These are phyloP conservation scores for Clarkia xantiana DNA, from an alignment of 345 rosid genomes.

Conservation along the genomic window DNA sequence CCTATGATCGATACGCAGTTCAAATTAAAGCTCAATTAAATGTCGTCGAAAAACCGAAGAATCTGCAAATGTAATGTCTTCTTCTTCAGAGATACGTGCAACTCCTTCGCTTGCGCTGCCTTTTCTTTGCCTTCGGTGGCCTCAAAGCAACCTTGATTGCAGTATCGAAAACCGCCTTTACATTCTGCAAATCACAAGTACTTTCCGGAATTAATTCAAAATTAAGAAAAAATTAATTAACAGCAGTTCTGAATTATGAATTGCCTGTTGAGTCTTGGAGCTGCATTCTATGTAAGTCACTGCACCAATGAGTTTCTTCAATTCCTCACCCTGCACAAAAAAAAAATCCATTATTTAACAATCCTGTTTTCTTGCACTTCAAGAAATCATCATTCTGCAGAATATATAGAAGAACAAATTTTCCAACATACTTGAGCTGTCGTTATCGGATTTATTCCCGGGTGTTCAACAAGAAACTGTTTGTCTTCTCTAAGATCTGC, in stretches of 20 bases:
- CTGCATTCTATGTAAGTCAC: slow-evolving; percentile 8
- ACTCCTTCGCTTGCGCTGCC: slow-evolving; percentile 17
- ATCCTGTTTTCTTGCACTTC: neutral
- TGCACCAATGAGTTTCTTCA: slow-evolving; percentile 8
- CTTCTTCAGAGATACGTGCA: slow-evolving; percentile 2
- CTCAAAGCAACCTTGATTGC: slow-evolving; percentile 84
- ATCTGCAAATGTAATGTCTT: too few relatives aligned
- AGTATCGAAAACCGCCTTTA: slow-evolving; percentile 76
- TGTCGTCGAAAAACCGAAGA: too few relatives aligned
- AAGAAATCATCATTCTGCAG: neutral
- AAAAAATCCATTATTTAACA: neutral
- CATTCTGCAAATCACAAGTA: slow-evolving; percentile 38
- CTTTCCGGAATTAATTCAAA: neutral
- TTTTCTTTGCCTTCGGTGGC: slow-evolving; percentile 74
- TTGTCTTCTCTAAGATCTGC: slow-evolving; percentile 9
- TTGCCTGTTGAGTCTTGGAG: slow-evolving; percentile 10
- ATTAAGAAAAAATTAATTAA: neutral
- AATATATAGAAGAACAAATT: neutral
- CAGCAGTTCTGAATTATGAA: neutral
- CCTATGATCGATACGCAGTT: too few relatives aligned
- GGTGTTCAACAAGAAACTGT: slow-evolving; percentile 7
- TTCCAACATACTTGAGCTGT: slow-evolving; percentile 3
- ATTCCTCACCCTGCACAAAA: slow-evolving; percentile 8
- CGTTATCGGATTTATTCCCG: slow-evolving; percentile 5
- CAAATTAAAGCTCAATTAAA: too few relatives aligned